Evolutionary conservation across 2,329 filamentous ascomycete genomes (phyloP).

Genomic region (Albophoma yamanashiensis): DNA sequence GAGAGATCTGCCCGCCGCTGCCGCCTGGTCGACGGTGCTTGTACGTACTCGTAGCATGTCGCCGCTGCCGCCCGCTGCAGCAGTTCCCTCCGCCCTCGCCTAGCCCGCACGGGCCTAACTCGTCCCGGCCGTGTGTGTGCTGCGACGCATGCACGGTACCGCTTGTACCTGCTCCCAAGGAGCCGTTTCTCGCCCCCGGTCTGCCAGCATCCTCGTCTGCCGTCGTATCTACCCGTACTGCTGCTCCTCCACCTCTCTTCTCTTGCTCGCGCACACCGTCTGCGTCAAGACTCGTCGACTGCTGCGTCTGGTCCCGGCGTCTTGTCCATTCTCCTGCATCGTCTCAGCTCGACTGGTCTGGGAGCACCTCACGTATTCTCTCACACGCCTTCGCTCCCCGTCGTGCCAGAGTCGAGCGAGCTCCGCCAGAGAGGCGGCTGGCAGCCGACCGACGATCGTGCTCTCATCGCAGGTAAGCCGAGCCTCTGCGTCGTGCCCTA

Average conservation of each 20-base stretch:
- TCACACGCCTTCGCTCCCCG: not conserved
- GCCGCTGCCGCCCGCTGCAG: not conserved
- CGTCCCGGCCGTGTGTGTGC: not conserved
- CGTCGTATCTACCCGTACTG: not conserved
- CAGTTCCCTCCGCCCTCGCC: not conserved
- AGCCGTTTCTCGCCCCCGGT: not conserved
- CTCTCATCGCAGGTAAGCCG: not conserved
- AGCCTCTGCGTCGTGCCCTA: not conserved
- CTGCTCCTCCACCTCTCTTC: not conserved
- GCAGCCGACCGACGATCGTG: not conserved
- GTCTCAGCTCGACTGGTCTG: not conserved
- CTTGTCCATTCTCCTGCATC: not conserved
- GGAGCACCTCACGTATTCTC: not conserved
- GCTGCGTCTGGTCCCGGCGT: not conserved
- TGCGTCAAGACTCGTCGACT: not conserved
- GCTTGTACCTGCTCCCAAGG: not conserved
- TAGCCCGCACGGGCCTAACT: not conserved
- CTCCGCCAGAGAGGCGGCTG: not conserved
- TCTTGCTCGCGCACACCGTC: not conserved
- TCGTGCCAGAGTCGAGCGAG: not conserved
- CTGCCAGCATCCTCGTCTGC: not conserved
- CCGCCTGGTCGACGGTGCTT: not conserved
- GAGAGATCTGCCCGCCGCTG: not conserved
- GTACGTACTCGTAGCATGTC: too few species aligned
- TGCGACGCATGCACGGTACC: not conserved